These are phyloP conservation scores for Botrytis deweyae DNA, from an alignment of 2,329 filamentous ascomycete species.

Conservation along the genomic window DNA sequence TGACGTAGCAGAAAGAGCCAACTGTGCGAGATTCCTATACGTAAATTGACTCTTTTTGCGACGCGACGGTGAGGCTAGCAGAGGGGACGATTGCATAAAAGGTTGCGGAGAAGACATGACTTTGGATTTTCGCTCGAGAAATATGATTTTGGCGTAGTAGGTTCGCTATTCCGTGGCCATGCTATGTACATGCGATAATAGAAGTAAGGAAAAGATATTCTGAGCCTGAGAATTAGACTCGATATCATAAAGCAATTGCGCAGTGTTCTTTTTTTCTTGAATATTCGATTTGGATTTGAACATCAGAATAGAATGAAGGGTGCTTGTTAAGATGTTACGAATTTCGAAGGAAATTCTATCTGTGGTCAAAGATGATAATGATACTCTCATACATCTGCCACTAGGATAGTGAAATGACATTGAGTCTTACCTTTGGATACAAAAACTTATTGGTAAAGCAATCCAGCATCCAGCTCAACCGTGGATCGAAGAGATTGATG, in stretches of 20 bases:
- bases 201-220: background rate
- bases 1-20: slow-evolving; percentile 67
- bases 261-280: background rate
- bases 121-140: background rate
- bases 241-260: background rate
- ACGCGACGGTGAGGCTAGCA: slow-evolving; percentile 27
- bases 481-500: background rate
- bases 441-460: background rate
- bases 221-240: background rate
- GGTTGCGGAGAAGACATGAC: slow-evolving; percentile 49
- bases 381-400: too few relatives aligned
- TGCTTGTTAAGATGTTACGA: background rate
- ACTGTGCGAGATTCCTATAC: slow-evolving; percentile 75
- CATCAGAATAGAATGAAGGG: background rate
- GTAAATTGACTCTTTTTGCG: slow-evolving; percentile 69
- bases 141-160: background rate
- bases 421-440: background rate
- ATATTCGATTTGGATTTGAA: background rate
- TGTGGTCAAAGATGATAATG: background rate
- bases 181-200: background rate
- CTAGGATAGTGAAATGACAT: background rate
- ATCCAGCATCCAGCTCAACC: background rate
- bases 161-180: background rate
- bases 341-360: background rate
- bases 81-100: slow-evolving; percentile 48